phyloP scores from a whole-genome alignment of 1,139 yeast genomes.

The Geotrichum macrosporum region DNA sequence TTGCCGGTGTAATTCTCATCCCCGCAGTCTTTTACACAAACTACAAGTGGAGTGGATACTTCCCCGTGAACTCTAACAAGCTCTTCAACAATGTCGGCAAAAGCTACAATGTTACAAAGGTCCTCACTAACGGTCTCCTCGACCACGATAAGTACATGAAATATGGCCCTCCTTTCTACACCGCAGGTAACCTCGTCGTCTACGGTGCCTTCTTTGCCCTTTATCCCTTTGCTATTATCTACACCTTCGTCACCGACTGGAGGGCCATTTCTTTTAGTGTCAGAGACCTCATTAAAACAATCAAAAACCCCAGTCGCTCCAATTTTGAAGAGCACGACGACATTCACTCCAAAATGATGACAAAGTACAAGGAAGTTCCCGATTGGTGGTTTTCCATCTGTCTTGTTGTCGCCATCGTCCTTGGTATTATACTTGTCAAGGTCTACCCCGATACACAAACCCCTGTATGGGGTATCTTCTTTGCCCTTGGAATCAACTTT shows the following conservation, averaged over 20 bases:
- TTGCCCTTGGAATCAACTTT: conserved; percentile 52
- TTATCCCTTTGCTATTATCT: conserved; percentile 31
- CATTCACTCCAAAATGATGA: conserved; percentile 42
- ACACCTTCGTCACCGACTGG: conserved; percentile 28
- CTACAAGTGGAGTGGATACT: conserved; percentile 48
- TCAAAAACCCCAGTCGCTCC: conserved; percentile 37
- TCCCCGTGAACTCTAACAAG: conserved; percentile 52
- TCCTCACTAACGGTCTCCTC: conserved; percentile 43
- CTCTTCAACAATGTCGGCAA: conserved; percentile 49
- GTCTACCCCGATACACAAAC: conserved; percentile 49
- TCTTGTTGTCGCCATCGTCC: conserved; percentile 45
- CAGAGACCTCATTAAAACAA: conserved; percentile 28
- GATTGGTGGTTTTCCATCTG: conserved; percentile 42
- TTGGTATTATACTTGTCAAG: conserved; percentile 48
- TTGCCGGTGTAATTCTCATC: conserved; percentile 44
- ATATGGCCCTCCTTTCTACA: conserved; percentile 48
- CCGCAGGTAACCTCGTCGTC: conserved; percentile 42
- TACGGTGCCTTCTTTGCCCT: conserved; percentile 36
- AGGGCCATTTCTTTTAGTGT: conserved; percentile 23
- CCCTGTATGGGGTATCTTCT: conserved; percentile 54
- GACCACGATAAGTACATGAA: conserved; percentile 34
- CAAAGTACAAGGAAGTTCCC: conserved; percentile 56
- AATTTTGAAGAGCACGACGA: conserved; percentile 30
- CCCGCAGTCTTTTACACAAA: conserved; percentile 49
- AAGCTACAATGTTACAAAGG: conserved; percentile 42